Evolutionary conservation across 164 flowering plant genomes (phyloP), one percentile per base, ranked within the genome.

Genomic region (Dillenia suffruticosa): DNA sequence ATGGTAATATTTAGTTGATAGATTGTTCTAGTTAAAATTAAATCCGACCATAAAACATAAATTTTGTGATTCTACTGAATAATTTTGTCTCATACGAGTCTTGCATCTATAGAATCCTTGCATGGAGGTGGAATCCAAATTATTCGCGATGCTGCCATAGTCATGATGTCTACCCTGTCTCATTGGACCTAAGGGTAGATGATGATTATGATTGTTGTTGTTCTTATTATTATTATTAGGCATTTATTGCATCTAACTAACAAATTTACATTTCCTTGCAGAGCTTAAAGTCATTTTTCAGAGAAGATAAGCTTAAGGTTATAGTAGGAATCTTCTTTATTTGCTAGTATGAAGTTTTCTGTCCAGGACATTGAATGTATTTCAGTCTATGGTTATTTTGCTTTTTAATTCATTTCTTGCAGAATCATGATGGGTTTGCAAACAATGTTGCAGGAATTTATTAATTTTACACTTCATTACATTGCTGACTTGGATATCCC

Each of bases 401-500:
- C 40, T 4, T 32, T 32, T 32, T 32, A 32, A 4, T 32, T 32
- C 40, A 5, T 24, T 15, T 9, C 16, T 5, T 55, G n/a, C 17
- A 22, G n/a, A n/a, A 16, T 61, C 68, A 16, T 71, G 43, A 70
- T 14, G 6, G 3, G 12, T 43, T 32, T 50, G 13, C 40, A 51
- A 44, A 48, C 54, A 15, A 58, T 54, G 72, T 1, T 80, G 76
- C 92, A 95, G 97, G 97, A 88, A 68, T 75, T 95, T 61, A 92
- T 92, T 44, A 92, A 89, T 70, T 95, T 88, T 65, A 79, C 96
- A 8, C 97, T 95, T 56, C 97, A 92, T 73, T 92, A 92, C 69
- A 88, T 95, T 69, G 97, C 99, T 64, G 99, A 89, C 78, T 81
- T 95, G 84, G 97, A 95, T 63, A 95, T 95, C 63, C 99, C 99